A percentile compares a stretch with the other conserved stretches of the same genome.
phyloP scores from a whole-genome alignment of 1,139 yeast genomes.

The Blastobotrys petasosporus region DNA sequence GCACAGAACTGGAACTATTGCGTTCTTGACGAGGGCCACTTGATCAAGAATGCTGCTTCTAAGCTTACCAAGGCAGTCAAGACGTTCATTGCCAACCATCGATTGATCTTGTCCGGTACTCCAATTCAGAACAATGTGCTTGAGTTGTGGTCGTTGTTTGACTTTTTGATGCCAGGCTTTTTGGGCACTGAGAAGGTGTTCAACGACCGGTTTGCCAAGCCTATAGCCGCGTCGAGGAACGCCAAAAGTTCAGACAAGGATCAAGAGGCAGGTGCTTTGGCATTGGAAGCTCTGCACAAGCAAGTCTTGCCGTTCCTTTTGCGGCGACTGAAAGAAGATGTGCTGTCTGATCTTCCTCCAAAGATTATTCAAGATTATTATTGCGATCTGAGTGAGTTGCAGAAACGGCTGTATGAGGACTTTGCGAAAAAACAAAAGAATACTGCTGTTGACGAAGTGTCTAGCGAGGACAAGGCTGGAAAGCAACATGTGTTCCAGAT shows the following conservation, averaged over 20 bases:
- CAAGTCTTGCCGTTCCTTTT: constrained; percentile 95
- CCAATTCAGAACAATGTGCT: constrained; percentile 97
- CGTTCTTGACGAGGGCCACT: constrained; percentile 96
- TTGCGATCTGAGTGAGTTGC: constrained; percentile 89
- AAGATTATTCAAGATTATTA: constrained; percentile 97
- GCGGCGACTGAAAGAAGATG: constrained; percentile 94
- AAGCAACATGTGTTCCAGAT: constrained; percentile 97
- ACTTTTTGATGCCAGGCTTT: constrained; percentile 97
- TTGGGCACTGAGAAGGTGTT: constrained; percentile 91
- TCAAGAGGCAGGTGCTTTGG: constrained; percentile 95
- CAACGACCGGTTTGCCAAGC: constrained; percentile 93
- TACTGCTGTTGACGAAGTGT: constrained; percentile 61
- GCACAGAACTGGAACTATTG: constrained; percentile 80
- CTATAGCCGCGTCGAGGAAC: constrained; percentile 90
- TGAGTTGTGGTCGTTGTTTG: constrained; percentile 96
- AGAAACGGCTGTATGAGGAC: constrained; percentile 79
- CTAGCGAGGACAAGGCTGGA: constrained; percentile 42
- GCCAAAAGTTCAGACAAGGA: constrained; percentile 89
- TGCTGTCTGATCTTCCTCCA: constrained; percentile 92
- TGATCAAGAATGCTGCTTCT: constrained; percentile 85
- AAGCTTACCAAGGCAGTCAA: constrained; percentile 88
- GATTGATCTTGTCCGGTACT: constrained; percentile 89
- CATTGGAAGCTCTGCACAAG: constrained; percentile 90
- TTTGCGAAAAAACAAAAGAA: constrained; percentile 85
- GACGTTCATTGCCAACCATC: constrained; percentile 73